Conservation (phyloP, 495 filamentous ascomycete genomes). For the Neurospora sp. region DNA sequence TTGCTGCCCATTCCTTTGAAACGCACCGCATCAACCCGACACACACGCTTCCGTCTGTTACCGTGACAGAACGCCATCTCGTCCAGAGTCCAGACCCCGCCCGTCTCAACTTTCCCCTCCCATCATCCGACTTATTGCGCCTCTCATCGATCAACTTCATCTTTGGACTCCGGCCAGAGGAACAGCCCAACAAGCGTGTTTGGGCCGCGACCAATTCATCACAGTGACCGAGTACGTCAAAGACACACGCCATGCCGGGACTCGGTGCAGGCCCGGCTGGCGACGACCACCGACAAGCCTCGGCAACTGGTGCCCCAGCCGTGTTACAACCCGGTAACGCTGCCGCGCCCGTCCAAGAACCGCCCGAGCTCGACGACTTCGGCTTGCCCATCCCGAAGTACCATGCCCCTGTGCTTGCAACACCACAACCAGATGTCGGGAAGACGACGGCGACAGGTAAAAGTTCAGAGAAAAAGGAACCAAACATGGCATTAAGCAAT, state of each 20-base stretch:
- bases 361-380: constrained; percentile 44
- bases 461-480: neutral
- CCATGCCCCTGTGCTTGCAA: neutral
- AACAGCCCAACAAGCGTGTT: neutral
- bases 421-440: neutral
- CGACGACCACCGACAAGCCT: constrained; percentile 7
- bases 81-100: neutral
- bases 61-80: neutral
- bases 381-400: constrained; percentile 41
- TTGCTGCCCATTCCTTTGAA: neutral
- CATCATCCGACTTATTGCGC: neutral
- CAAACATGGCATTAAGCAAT: neutral
- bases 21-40: neutral
- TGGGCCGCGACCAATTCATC: neutral
- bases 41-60: neutral
- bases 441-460: neutral
- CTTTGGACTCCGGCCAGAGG: neutral
- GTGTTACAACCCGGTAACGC: neutral
- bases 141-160: neutral
- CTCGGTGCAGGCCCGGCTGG: constrained; percentile 16
- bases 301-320: neutral
- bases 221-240: neutral
- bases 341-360: constrained; percentile 26
- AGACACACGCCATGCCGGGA: constrained; percentile 13
- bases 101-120: neutral